A percentile compares a stretch with the other conserved stretches of the same genome.
Conservation (phyloP, 352 stramenopile genomes). For the Pythium pyrilobum region DNA sequence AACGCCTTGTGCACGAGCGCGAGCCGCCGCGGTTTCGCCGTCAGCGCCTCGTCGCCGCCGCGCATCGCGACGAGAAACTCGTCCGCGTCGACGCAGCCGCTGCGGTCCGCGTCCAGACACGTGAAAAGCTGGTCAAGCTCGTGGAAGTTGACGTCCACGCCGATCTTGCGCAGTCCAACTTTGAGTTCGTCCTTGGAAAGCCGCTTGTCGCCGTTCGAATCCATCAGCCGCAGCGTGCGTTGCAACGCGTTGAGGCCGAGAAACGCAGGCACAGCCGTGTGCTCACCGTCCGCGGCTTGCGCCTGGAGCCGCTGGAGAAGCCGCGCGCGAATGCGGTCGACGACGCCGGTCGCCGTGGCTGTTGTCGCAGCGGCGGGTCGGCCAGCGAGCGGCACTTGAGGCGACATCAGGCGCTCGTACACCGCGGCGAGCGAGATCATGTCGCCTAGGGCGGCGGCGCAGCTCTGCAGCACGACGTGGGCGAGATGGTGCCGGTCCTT, state of each 20-base stretch:
- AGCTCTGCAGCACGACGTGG: conserved; percentile 16
- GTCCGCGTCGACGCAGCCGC: conserved; percentile 64
- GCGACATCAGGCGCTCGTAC: not conserved
- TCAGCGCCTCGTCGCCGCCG: conserved; percentile 35
- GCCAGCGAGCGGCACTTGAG: not conserved
- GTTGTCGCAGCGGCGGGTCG: no score
- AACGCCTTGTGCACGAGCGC: conserved; percentile 68
- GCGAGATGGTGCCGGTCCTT: conserved; percentile 32
- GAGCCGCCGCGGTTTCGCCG: conserved; percentile 22
- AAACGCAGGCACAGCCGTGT: not conserved
- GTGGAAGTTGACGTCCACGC: conserved; percentile 55
- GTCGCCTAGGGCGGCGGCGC: conserved; percentile 3
- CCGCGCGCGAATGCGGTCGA: conserved; percentile 11
- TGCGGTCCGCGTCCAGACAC: conserved; percentile 57
- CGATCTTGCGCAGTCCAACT: conserved; percentile 41
- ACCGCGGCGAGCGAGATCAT: conserved; percentile 24
- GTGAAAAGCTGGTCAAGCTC: conserved; percentile 66
- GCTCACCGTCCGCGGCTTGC: not conserved
- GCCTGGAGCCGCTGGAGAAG: conserved; percentile 15
- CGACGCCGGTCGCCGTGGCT: conserved; percentile 2
- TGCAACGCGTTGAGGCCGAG: conserved; percentile 34
- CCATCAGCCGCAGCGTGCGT: conserved; percentile 32
- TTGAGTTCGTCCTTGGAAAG: conserved; percentile 62
- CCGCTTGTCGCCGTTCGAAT: conserved; percentile 35
- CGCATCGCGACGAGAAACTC: conserved; percentile 60